These are phyloP conservation scores for Lyophyllum atratum DNA, from an alignment of 768 basidiomycete genomes.

Conservation along the genomic window DNA sequence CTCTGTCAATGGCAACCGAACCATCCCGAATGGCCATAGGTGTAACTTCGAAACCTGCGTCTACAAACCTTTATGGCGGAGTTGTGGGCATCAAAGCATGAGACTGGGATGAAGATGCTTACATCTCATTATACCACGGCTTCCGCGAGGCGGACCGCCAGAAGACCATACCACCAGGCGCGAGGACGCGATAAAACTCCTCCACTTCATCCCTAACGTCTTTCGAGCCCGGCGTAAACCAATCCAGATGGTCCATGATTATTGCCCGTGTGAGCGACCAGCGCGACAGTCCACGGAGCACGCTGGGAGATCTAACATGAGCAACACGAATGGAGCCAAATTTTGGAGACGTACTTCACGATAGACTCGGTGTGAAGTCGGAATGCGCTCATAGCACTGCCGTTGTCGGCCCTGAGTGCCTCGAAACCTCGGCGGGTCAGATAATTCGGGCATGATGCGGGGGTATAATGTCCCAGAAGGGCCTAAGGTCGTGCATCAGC, in stretches of 20 bases:
- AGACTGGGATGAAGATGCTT: neutral
- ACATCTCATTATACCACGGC: conserved; percentile 68
- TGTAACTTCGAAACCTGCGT: conserved; percentile 53
- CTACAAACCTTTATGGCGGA: conserved; percentile 41
- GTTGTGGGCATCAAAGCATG: neutral
- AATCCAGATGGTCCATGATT: conserved; percentile 74
- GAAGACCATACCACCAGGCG: conserved; percentile 59
- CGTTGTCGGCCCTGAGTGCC: conserved; percentile 49
- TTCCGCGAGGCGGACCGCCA: conserved; percentile 65
- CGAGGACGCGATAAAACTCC: conserved; percentile 58
- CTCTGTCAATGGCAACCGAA: conserved; percentile 57
- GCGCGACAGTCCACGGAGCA: conserved; percentile 31
- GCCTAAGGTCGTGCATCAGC: conserved; percentile 22
- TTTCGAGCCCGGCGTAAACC: conserved; percentile 49
- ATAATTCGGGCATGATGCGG: conserved; percentile 62
- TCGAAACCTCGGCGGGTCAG: conserved; percentile 64
- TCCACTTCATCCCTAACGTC: conserved; percentile 54
- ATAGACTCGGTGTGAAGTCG: conserved; percentile 75
- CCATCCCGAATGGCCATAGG: conserved; percentile 56
- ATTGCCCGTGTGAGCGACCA: conserved; percentile 61
- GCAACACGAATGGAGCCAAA: neutral
- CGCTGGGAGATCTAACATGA: conserved; percentile 20
- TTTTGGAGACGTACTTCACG: conserved; percentile 47
- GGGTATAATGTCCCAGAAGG: conserved; percentile 57
- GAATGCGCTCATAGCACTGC: conserved; percentile 51